Evolutionary conservation across 2,329 filamentous ascomycete species (phyloP).

Genomic region (Nigrospora sphaerica): DNA sequence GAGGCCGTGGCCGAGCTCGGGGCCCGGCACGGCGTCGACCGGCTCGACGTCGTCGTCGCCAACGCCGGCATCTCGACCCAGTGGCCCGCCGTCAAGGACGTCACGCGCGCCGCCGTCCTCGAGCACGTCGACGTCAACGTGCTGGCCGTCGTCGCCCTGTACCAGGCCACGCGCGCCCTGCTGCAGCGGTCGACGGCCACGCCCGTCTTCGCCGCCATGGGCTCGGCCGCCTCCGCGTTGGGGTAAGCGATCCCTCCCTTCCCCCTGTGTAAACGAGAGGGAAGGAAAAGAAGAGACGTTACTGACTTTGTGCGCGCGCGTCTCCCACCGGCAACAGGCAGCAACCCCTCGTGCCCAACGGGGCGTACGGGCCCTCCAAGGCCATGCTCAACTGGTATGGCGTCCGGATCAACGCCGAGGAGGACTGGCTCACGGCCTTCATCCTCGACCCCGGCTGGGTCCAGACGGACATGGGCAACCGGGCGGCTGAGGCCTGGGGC

Average conservation of each 20-base stretch:
- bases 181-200: constrained; percentile 19
- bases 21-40: too few relatives aligned
- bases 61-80: constrained; percentile 17
- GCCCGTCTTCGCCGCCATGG: constrained; percentile 27
- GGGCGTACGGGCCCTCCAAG: constrained; percentile 37
- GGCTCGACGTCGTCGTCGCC: too few relatives aligned
- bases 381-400: constrained; percentile 22
- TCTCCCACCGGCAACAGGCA: constrained; percentile 1
- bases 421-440: constrained; percentile 20
- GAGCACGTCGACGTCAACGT: constrained; percentile 33
- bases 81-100: constrained; percentile 20
- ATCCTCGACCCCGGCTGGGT: constrained; percentile 26
- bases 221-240: constrained; percentile 15
- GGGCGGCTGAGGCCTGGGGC: constrained; percentile 21
- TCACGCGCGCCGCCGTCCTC: constrained; percentile 24
- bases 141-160: constrained; percentile 29
- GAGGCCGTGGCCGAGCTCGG: too few relatives aligned
- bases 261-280: too few relatives aligned
- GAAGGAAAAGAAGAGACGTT: too few relatives aligned
- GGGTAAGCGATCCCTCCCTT: not conserved
- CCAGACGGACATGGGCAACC: constrained; percentile 31
- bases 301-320: too few relatives aligned
- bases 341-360: constrained; percentile 17
- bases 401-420: constrained; percentile 19
- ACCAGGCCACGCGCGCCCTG: constrained; percentile 31